Conservation (phyloP, 805 yeast species). For the Scheffersomyces ergatensis region DNA sequence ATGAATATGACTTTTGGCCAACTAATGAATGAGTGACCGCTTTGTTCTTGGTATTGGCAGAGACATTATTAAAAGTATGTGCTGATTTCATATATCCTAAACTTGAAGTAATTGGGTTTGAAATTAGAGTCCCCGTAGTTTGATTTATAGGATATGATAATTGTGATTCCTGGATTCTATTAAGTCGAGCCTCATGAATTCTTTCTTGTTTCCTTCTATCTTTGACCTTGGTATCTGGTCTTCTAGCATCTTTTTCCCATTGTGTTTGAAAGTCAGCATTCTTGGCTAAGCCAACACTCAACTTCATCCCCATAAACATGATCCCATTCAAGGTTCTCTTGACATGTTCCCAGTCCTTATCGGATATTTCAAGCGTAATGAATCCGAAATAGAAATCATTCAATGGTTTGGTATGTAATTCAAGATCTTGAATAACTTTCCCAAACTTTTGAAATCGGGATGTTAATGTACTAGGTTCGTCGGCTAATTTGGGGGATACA, state of each 20-base stretch:
- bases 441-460: conserved; percentile 67
- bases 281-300: conserved; percentile 62
- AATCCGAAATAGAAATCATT: conserved; percentile 62
- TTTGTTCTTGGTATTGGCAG: conserved; percentile 33
- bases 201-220: conserved; percentile 27
- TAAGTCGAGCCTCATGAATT: conserved; percentile 30
- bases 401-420: conserved; percentile 53
- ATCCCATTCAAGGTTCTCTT: conserved; percentile 64
- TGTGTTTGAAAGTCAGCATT: conserved; percentile 30
- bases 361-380: conserved; percentile 54
- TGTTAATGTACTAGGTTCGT: conserved; percentile 44
- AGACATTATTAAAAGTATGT: conserved; percentile 28
- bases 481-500: conserved; percentile 53
- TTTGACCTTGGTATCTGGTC: conserved; percentile 32
- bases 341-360: conserved; percentile 47
- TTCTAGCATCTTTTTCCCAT: conserved; percentile 45
- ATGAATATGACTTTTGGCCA: conserved; percentile 35
- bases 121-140: conserved; percentile 14
- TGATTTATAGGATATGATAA: conserved; percentile 19
- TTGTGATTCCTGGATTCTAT: conserved; percentile 44
- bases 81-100: conserved; percentile 31
- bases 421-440: conserved; percentile 42
- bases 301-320: conserved; percentile 68
- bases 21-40: conserved; percentile 27
- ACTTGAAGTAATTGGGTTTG: neutral